These are phyloP conservation scores for Hirsutella thompsonii DNA, from an alignment of 2,329 filamentous ascomycete species.

Conservation along the genomic window DNA sequence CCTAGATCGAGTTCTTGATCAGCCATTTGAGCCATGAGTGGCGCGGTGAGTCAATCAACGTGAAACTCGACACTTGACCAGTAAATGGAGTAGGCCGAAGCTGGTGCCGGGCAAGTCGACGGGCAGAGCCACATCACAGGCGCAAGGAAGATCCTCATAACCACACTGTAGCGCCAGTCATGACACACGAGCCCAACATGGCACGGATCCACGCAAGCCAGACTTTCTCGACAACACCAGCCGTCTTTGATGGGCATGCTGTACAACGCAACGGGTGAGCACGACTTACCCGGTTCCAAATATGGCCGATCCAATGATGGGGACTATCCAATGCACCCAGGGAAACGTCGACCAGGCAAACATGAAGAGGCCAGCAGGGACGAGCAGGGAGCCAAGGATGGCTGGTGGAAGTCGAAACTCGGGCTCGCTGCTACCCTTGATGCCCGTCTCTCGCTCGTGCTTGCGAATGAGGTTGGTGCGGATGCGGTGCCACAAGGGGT, in stretches of 20 bases:
- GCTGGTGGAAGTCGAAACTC: slow-evolving; percentile 74
- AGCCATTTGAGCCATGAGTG: slow-evolving; percentile 9
- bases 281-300: slow-evolving; percentile 56
- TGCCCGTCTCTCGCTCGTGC: slow-evolving; percentile 35
- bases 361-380: slow-evolving; percentile 73
- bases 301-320: slow-evolving; percentile 58
- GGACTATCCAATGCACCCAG: slow-evolving; percentile 62
- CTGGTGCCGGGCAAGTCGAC: too few relatives aligned
- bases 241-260: slow-evolving; percentile 2
- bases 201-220: not conserved
- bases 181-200: not conserved
- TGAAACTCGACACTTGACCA: not conserved
- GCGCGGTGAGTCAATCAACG: not conserved
- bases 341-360: slow-evolving; percentile 78
- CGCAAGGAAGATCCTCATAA: not conserved
- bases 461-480: slow-evolving; percentile 43
- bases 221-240: not conserved
- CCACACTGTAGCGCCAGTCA: not conserved
- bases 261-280: slow-evolving; percentile 1
- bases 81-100: too few relatives aligned
- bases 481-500: slow-evolving; percentile 53
- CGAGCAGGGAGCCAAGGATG: slow-evolving; percentile 61
- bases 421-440: slow-evolving; percentile 55
- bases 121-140: not conserved
- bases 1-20: slow-evolving; percentile 26